Evolutionary conservation across 2,329 filamentous ascomycete genomes (phyloP), one percentile per base, ranked within the genome.

Genomic region (Cladophialophora chaetospira): DNA sequence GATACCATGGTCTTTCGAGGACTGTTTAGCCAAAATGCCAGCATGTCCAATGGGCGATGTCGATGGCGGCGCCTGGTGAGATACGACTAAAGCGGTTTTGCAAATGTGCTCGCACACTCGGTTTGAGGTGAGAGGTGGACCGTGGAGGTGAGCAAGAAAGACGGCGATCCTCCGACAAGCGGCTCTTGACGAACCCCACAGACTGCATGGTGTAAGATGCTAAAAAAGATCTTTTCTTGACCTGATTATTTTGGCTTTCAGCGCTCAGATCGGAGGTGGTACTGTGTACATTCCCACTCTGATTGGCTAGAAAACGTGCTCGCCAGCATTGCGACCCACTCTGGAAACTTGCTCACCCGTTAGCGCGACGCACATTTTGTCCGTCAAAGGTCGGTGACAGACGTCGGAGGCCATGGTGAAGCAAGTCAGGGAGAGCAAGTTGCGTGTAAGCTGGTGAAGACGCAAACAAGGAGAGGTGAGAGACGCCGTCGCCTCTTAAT

Each of bases 281-380:
- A 6, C 19, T 1, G 13, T 2, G 40, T 23, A 23, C 10, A n/a
- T 9, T 5, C 4, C 11, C 17, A 25, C 42, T 10, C 19, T 57
- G 25, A 52, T 52, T 52, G 48, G 48, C 15, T 11, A 10, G 28
- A 49, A 57, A 57, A 57, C 42, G 26, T 57, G 55, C 55, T 57
- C 55, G 35, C 31, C 23, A 11, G 13, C 10, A 11, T 6, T 13
- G 50, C 15, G 48, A 1, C 26, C 48, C 48, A 51, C 48, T 19
- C 31, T n/a, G 33, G 33, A 58, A 58, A 58, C 55, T 58, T 58
- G 55, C 55, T 58, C 55, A 57, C 38, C 31, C 2, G 36, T 28
- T 51, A 51, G 48, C 36, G 48, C 29, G 5, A 49, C 35, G 46
- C 46, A 49, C 36, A 40, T 19, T 21, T n/a, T 19, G 36, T 40